phyloP scores from a whole-genome alignment of 2,329 filamentous ascomycete genomes.

The Neurospora crassa region DNA sequence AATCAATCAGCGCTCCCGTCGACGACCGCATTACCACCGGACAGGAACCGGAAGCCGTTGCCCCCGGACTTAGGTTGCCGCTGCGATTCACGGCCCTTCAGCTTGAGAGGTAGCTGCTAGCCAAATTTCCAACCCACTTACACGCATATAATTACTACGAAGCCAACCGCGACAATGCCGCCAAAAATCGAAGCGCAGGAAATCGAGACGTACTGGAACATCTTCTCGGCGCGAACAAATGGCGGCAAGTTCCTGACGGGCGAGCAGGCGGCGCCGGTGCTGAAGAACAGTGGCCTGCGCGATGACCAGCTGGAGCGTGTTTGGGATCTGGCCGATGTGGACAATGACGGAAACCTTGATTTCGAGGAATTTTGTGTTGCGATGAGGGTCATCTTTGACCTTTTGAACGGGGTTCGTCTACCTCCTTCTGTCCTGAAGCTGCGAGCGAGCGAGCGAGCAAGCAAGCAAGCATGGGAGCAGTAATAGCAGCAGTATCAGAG shows the following conservation, averaged over 20 bases:
- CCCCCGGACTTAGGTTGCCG: neutral
- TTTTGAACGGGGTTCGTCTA: slow-evolving; percentile 76
- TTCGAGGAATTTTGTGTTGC: slow-evolving; percentile 99
- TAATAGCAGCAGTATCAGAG: neutral
- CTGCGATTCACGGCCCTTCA: neutral
- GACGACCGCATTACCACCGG: neutral
- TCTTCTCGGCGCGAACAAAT: slow-evolving; percentile 50
- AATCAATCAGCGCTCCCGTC: neutral
- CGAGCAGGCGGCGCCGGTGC: slow-evolving; percentile 51
- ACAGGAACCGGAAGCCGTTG: neutral
- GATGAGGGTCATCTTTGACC: slow-evolving; percentile 95
- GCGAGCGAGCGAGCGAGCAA: neutral
- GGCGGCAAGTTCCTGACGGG: slow-evolving; percentile 51
- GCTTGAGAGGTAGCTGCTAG: neutral
- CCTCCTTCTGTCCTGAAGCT: neutral
- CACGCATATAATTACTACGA: slow-evolving; percentile 11
- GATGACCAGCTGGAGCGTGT: slow-evolving; percentile 85
- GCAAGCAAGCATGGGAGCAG: slow-evolving; percentile 2
- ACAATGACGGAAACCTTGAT: slow-evolving; percentile 93
- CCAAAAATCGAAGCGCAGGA: slow-evolving; percentile 53
- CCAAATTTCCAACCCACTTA: neutral
- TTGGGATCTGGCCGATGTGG: slow-evolving; percentile 95
- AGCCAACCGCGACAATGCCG: slow-evolving; percentile 31
- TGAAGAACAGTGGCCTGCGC: slow-evolving; percentile 53
- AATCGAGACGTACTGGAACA: slow-evolving; percentile 59